A percentile compares a stretch with the other conserved stretches of the same genome.
Evolutionary conservation across 495 filamentous ascomycete genomes (phyloP).

Genomic region (Neurospora hispaniola): DNA sequence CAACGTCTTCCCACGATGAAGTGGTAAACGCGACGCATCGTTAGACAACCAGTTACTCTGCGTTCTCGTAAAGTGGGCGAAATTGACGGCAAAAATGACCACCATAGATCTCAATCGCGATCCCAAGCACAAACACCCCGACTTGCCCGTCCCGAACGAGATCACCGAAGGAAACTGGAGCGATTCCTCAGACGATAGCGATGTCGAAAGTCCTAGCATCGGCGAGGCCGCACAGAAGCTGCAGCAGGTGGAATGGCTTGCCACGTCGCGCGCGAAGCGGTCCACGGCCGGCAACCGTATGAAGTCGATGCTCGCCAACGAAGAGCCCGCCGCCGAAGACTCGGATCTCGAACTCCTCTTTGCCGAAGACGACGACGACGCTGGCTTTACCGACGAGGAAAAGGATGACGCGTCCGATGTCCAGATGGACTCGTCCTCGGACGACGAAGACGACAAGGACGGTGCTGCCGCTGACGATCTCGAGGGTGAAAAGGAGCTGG

Average conservation of each 20-base stretch:
- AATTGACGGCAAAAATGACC: not conserved
- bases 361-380: conserved; percentile 77
- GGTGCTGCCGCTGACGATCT: conserved; percentile 58
- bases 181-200: conserved; percentile 15
- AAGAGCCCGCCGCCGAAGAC: conserved; percentile 46
- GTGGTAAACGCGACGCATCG: not conserved
- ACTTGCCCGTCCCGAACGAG: conserved; percentile 8
- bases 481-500: conserved; percentile 53
- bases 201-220: conserved; percentile 8
- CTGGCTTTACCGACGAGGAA: conserved; percentile 59
- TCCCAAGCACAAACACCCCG: not conserved
- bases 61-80: not conserved
- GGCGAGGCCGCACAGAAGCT: conserved; percentile 11
- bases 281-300: conserved; percentile 81
- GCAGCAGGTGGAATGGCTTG: conserved; percentile 56
- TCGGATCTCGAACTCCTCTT: conserved; percentile 75
- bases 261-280: conserved; percentile 66
- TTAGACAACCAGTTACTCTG: not conserved
- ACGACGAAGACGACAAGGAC: conserved; percentile 72
- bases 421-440: conserved; percentile 71
- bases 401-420: conserved; percentile 66
- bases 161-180: conserved; percentile 15
- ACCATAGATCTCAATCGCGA: not conserved
- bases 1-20: not conserved
- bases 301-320: conserved; percentile 65